Evolutionary conservation across 192 early-diverging fungal species (phyloP).

Genomic region (Pilobolus umbonatus): DNA sequence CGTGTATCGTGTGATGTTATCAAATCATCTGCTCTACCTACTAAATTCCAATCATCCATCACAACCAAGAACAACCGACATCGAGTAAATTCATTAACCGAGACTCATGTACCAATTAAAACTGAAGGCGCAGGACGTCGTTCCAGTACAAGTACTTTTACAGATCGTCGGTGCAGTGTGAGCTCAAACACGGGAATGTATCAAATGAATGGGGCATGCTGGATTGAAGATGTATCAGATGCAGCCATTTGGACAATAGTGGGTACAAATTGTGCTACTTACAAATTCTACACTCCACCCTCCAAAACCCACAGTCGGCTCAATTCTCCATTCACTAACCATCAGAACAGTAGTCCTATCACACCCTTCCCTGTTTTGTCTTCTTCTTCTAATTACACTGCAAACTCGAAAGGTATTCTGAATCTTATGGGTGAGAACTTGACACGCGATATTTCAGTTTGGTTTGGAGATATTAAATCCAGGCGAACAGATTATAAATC

Average conservation of each 20-base stretch:
- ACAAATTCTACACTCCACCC: slow-evolving; percentile 42
- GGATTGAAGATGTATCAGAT: slow-evolving; percentile 84
- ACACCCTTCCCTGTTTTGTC: neutral
- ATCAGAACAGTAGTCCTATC: neutral
- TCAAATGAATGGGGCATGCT: slow-evolving; percentile 31
- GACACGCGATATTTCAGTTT: slow-evolving; percentile 58
- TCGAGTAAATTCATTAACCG: slow-evolving; percentile 53
- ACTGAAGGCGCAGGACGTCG: slow-evolving; percentile 5
- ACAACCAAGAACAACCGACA: slow-evolving; percentile 34
- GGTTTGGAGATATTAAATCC: slow-evolving; percentile 59
- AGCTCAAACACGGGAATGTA: neutral
- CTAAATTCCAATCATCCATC: slow-evolving; percentile 4
- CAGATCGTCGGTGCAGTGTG: slow-evolving; percentile 12
- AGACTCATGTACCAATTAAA: slow-evolving; percentile 12
- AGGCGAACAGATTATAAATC: slow-evolving; percentile 38
- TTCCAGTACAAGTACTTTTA: neutral
- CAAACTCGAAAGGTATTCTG: slow-evolving; percentile 27
- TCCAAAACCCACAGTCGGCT: neutral
- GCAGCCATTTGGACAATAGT: slow-evolving; percentile 91
- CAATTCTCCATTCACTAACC: slow-evolving; percentile 11
- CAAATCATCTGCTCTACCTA: slow-evolving; percentile 9
- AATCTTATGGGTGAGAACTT: slow-evolving; percentile 68
- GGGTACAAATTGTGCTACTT: slow-evolving; percentile 60
- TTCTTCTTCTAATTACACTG: neutral
- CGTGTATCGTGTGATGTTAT: slow-evolving; percentile 34